Evolutionary conservation across 345 rosid species (phyloP).

Genomic region (Populus simonii): DNA sequence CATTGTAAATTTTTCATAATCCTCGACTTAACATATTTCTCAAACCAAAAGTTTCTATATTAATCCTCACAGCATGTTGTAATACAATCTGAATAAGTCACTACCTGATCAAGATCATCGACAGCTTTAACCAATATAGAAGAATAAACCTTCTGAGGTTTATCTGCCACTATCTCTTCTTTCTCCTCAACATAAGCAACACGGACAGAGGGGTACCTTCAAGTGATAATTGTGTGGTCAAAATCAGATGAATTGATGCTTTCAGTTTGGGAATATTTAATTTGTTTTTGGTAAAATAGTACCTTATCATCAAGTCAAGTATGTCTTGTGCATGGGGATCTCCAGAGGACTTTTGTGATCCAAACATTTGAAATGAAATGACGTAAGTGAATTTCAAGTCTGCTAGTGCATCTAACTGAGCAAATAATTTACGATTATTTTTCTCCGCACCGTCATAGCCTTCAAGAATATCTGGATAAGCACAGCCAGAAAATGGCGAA

Average conservation of each 20-base stretch:
- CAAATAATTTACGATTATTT: conserved; percentile 56
- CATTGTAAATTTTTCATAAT: neutral
- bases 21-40: neutral
- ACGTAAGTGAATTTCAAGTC: conserved; percentile 89
- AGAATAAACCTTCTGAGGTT: conserved; percentile 58
- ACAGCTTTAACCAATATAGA: conserved; percentile 86
- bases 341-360: conserved; percentile 73
- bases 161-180: conserved; percentile 53
- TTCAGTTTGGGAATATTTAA: neutral
- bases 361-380: conserved; percentile 82
- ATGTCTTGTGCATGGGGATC: conserved; percentile 86
- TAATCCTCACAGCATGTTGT: neutral
- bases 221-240: conserved; percentile 21
- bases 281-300: conserved; percentile 15
- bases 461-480: conserved; percentile 68
- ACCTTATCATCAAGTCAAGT: conserved; percentile 83
- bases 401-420: conserved; percentile 70
- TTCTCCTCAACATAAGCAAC: conserved; percentile 95
- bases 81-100: conserved; percentile 1
- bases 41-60: neutral
- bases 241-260: conserved; percentile 16
- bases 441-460: conserved; percentile 67
- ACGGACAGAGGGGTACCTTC: conserved; percentile 85
- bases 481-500: conserved; percentile 8
- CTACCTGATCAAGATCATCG: conserved; percentile 74